Base-by-base conservation (phyloP, 805 yeast species). In the Lipomyces starkeyi region DNA sequence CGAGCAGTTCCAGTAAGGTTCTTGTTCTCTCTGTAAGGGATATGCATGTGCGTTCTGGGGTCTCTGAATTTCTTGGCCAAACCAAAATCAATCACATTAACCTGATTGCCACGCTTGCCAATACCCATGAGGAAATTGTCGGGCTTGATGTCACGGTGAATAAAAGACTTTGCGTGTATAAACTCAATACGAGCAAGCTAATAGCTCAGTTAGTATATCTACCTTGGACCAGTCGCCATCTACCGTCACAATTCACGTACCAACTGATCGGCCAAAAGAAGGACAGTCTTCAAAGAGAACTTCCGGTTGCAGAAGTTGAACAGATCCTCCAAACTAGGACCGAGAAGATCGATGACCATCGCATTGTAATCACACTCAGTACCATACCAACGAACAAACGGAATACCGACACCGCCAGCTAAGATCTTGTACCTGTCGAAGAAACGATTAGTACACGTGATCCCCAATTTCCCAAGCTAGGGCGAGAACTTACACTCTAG, bases 1-100 rank as follows among this genome's bases (percentile, higher is more conserved):
- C 99, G 88, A 20, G 98, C 98, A 32, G 99, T 94, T 76, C 99
- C 99, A 17, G 98, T 94, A 75, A 94, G 86, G 76, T 94, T 93
- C 80, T 95, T 94, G 81, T 94, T 93, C 82, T 94, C 98, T 73
- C 97, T 87, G 80, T 94, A 95, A 13, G 98, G 97, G 67, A 95
- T 95, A 79, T 94, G 99, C 74, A 91, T 83, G 80, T 92, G 97
- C 27, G 97, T 89, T 79, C 96, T 87, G 71, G 97, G 97, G 79
- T 94, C 98, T 75, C 98, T 85, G 80, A 87, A 94, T 81, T 93
- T 94, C 77, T 93, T 93, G 65, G 97, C 97, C 73, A 93, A 84
- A 35, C 98, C 98, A 78, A 93, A 92, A 81, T 93, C 98, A 76
- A 93, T 93, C 49, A 93, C 95, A 78, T 93, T 91, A 63, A 93